phyloP scores from a whole-genome alignment of 2,329 filamentous ascomycete genomes.

The Ascochyta clinopodiicola region DNA sequence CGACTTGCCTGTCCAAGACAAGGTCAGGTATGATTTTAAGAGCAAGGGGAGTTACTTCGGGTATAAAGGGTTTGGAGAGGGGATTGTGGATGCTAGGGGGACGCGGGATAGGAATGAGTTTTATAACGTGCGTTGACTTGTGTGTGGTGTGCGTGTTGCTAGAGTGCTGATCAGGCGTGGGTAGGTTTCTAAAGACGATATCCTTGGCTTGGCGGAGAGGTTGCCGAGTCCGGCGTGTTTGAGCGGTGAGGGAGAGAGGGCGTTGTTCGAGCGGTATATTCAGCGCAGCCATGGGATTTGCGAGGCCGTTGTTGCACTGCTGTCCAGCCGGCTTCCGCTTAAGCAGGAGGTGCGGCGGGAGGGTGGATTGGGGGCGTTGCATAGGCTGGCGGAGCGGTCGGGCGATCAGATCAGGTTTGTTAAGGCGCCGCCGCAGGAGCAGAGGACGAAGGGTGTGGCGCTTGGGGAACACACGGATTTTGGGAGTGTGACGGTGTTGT shows the following conservation, averaged over 20 bases:
- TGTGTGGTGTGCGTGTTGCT: neutral
- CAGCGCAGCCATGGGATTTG: slow-evolving; percentile 54
- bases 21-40: slow-evolving; percentile 62
- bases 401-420: slow-evolving; percentile 64
- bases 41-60: slow-evolving; percentile 60
- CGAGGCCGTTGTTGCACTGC: slow-evolving; percentile 51
- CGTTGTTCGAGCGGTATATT: slow-evolving; percentile 54
- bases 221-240: neutral
- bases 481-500: slow-evolving; percentile 62
- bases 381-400: slow-evolving; percentile 51
- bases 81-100: slow-evolving; percentile 56
- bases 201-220: slow-evolving; percentile 47
- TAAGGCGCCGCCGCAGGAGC: slow-evolving; percentile 54
- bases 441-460: slow-evolving; percentile 37
- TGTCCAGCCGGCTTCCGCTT: slow-evolving; percentile 56
- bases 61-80: slow-evolving; percentile 56
- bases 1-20: slow-evolving; percentile 58
- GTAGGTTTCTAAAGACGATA: slow-evolving; percentile 60
- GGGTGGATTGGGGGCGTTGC: slow-evolving; percentile 54
- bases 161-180: neutral
- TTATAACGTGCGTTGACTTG: slow-evolving; percentile 55
- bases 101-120: slow-evolving; percentile 61
- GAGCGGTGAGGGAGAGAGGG: neutral
- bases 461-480: slow-evolving; percentile 65
- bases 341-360: slow-evolving; percentile 19